These are phyloP conservation scores for Clonostachys solani DNA, from an alignment of 2,329 filamentous ascomycete species.

Conservation along the genomic window DNA sequence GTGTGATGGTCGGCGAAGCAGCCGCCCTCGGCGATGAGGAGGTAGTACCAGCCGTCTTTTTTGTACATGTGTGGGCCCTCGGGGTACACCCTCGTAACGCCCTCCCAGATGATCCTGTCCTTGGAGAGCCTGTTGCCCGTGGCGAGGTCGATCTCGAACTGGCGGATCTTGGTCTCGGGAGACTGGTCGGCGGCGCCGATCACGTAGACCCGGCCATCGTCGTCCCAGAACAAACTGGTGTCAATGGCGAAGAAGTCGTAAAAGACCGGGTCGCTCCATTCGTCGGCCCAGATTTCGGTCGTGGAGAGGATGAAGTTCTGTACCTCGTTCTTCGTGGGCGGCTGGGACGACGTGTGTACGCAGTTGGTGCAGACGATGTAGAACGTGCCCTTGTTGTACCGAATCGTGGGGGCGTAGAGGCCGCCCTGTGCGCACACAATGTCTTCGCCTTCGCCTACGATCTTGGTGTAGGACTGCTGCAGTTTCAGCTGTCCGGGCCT, in stretches of 20 bases:
- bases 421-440: too few relatives aligned
- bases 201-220: conserved; percentile 24
- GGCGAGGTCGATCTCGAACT: conserved; percentile 18
- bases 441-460: too few relatives aligned
- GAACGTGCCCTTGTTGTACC: conserved; percentile 34
- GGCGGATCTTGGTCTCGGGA: conserved; percentile 11
- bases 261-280: conserved; percentile 26
- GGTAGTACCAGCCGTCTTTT: conserved; percentile 37
- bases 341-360: neutral
- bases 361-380: conserved; percentile 33
- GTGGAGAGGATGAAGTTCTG: too few relatives aligned
- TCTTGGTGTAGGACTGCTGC: conserved; percentile 8
- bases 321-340: conserved; percentile 4
- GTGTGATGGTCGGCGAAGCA: conserved; percentile 33
- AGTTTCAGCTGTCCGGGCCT: conserved; percentile 29
- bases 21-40: conserved; percentile 44
- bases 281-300: conserved; percentile 13
- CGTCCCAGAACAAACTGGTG: conserved; percentile 10
- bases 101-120: conserved; percentile 33
- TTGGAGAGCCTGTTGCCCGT: conserved; percentile 23
- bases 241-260: conserved; percentile 24
- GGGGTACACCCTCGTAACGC: conserved; percentile 28
- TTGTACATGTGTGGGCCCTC: conserved; percentile 42
- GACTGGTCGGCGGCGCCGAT: conserved; percentile 16
- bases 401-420: conserved; percentile 42